Evolutionary conservation across 768 basidiomycete genomes (phyloP).

Genomic region (Pleurotus pulmonarius): DNA sequence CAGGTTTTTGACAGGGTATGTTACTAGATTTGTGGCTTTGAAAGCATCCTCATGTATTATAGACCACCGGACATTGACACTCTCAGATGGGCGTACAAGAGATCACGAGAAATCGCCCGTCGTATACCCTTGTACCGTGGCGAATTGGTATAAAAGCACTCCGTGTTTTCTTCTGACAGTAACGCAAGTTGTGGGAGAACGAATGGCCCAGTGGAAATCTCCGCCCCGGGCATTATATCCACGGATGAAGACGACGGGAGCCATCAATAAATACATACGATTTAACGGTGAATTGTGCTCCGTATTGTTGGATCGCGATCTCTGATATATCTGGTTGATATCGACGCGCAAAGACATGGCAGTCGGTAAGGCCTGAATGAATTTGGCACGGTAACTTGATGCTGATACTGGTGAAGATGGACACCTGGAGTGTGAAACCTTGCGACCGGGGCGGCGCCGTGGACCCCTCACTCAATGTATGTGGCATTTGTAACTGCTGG

Average conservation of each 20-base stretch:
- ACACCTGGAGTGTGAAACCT: slow-evolving; percentile 68
- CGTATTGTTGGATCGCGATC: background rate
- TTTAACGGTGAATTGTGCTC: background rate
- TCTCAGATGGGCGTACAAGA: slow-evolving; percentile 53
- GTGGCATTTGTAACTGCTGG: slow-evolving; percentile 52
- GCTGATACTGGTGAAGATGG: slow-evolving; percentile 34
- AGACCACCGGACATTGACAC: slow-evolving; percentile 41
- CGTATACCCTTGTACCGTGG: slow-evolving; percentile 26
- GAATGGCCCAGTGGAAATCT: background rate
- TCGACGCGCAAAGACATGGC: slow-evolving; percentile 38
- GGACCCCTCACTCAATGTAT: slow-evolving; percentile 57
- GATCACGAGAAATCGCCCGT: slow-evolving; percentile 46
- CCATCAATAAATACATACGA: slow-evolving; percentile 1
- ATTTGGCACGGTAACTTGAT: background rate
- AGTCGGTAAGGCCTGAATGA: slow-evolving; percentile 30
- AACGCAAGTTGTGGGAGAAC: background rate
- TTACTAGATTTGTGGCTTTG: background rate
- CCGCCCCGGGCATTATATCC: background rate
- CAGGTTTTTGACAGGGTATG: slow-evolving; percentile 41
- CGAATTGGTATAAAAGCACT: background rate
- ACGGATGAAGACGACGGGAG: slow-evolving; percentile 3
- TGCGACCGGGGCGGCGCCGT: slow-evolving; percentile 57
- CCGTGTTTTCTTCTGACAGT: background rate
- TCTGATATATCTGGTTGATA: background rate
- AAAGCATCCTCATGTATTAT: too few relatives aligned